These are phyloP conservation scores for Astrothelium subdiscretum DNA, from an alignment of 495 filamentous ascomycete genomes.

Conservation along the genomic window DNA sequence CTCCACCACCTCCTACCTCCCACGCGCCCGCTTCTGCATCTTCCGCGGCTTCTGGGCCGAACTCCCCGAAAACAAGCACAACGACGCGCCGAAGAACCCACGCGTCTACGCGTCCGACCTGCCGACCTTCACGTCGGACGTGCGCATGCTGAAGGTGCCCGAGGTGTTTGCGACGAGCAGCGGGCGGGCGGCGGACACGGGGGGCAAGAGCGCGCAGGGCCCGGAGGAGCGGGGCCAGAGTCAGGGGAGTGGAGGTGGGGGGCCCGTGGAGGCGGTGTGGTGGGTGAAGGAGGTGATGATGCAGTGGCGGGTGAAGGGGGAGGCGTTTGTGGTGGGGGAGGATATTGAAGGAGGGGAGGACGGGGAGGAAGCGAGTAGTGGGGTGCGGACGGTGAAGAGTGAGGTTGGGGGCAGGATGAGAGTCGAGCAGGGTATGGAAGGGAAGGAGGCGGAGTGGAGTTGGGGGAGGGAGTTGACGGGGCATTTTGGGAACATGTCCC, in stretches of 20 bases:
- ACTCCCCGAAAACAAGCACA: slow-evolving; percentile 57
- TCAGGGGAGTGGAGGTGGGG: slow-evolving; percentile 49
- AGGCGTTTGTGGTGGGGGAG: slow-evolving; percentile 44
- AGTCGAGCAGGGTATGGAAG: slow-evolving; percentile 22
- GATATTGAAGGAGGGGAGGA: slow-evolving; percentile 38
- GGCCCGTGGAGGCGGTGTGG: slow-evolving; percentile 67
- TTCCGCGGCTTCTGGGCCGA: slow-evolving; percentile 74
- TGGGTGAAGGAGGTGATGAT: slow-evolving; percentile 60
- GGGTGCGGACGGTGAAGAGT: slow-evolving; percentile 36
- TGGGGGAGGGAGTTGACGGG: slow-evolving; percentile 68
- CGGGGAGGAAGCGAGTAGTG: slow-evolving; percentile 36
- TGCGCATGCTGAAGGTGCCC: slow-evolving; percentile 67
- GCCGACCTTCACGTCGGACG: slow-evolving; percentile 75
- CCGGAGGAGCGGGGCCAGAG: slow-evolving; percentile 24
- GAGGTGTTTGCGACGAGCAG: slow-evolving; percentile 47
- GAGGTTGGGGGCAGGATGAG: slow-evolving; percentile 34
- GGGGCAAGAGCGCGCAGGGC: slow-evolving; percentile 24
- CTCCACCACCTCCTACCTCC: slow-evolving; percentile 31
- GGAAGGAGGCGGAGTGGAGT: slow-evolving; percentile 27
- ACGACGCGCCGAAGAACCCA: slow-evolving; percentile 54
- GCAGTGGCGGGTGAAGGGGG: slow-evolving; percentile 78
- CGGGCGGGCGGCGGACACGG: slow-evolving; percentile 23
- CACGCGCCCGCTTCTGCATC: slow-evolving; percentile 53
- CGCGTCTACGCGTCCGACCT: slow-evolving; percentile 59
- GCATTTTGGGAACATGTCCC: slow-evolving; percentile 79